Percentiles rank a stretch among this genome's conserved stretches.
phyloP scores from a whole-genome alignment of 768 basidiomycete genomes.

The Lyophyllum atratum region DNA sequence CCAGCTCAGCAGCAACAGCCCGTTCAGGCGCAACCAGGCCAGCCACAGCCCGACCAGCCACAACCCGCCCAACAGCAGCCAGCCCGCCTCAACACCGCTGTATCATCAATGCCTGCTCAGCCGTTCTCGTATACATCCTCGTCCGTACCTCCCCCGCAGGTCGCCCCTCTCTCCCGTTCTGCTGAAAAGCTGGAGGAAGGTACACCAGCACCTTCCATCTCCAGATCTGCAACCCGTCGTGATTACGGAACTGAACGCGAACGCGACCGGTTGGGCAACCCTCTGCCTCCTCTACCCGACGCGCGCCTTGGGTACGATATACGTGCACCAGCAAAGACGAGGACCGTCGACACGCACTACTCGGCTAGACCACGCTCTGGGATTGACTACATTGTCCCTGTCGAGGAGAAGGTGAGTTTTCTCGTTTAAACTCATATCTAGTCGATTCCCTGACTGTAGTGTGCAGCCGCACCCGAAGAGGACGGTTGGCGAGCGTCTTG shows the following conservation, averaged over 20 bases:
- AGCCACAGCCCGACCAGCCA: neutral
- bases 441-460: neutral
- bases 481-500: slow-evolving; percentile 53
- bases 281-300: slow-evolving; percentile 19
- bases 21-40: neutral
- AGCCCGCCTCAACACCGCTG: neutral
- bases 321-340: slow-evolving; percentile 9
- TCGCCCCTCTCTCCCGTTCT: neutral
- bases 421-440: neutral
- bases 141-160: neutral
- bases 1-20: neutral
- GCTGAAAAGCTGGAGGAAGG: slow-evolving; percentile 10
- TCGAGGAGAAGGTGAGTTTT: slow-evolving; percentile 7
- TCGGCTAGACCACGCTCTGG: slow-evolving; percentile 25
- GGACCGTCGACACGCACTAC: slow-evolving; percentile 15
- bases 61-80: neutral
- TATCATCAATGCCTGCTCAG: neutral
- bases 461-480: slow-evolving; percentile 21
- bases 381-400: slow-evolving; percentile 43
- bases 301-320: neutral
- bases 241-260: neutral
- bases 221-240: neutral
- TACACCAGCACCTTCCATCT: neutral
- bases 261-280: slow-evolving; percentile 6
- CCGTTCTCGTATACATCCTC: slow-evolving; percentile 2